Evolutionary conservation across 2,329 filamentous ascomycete genomes (phyloP).

Genomic region (Ceratocystis lukuohia): DNA sequence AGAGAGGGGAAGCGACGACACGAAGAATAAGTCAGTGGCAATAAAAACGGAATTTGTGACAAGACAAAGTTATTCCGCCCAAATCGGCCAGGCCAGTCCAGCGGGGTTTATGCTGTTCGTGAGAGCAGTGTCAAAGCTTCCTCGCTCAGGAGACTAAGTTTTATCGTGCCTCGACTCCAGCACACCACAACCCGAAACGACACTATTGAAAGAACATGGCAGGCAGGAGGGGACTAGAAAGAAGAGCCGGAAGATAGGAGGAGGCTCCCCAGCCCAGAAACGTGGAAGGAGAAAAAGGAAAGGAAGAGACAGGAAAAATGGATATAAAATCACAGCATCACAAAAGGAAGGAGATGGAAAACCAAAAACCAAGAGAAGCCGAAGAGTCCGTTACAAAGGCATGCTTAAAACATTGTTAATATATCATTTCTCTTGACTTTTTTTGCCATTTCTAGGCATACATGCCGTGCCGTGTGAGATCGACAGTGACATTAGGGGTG

Average conservation of each 20-base stretch:
- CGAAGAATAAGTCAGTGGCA: neutral
- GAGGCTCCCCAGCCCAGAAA: neutral
- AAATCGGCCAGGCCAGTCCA: too few relatives aligned
- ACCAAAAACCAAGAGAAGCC: neutral
- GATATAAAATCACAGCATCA: neutral
- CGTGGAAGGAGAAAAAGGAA: neutral
- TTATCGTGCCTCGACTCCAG: neutral
- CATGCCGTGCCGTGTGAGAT: slow-evolving; percentile 4
- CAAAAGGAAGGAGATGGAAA: neutral
- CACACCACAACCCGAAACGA: neutral
- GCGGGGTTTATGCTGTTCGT: too few relatives aligned
- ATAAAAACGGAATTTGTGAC: neutral
- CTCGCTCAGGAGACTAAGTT: neutral
- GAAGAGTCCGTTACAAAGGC: neutral
- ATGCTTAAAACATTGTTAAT: neutral
- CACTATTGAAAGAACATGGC: neutral
- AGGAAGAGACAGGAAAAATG: neutral
- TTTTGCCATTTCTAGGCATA: neutral
- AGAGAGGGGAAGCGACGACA: neutral
- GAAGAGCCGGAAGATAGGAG: neutral
- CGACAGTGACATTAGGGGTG: slow-evolving; percentile 6
- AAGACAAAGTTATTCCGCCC: too few relatives aligned
- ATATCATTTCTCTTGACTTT: neutral
- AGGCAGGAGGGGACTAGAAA: neutral
- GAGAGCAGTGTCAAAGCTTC: neutral